Conservation (phyloP, 495 filamentous ascomycete species). For the Neurospora sp. region DNA sequence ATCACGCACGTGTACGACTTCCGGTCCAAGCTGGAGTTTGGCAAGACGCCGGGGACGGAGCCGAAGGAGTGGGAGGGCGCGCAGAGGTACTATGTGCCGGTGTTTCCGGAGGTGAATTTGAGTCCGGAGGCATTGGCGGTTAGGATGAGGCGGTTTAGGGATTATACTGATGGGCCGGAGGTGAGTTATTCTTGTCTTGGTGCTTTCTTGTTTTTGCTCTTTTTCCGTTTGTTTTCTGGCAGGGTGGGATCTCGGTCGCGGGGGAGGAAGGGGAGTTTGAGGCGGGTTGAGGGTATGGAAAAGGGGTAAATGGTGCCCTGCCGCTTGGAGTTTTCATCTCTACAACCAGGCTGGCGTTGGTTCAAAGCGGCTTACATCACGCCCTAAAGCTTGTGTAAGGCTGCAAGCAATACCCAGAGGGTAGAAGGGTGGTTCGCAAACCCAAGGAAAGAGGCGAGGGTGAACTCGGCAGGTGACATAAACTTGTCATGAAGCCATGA, state of each 20-base stretch:
- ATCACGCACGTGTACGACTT: constrained; percentile 58
- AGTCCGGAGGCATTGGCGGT: constrained; percentile 41
- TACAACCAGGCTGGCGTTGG: too few relatives aligned
- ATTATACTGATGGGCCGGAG: constrained; percentile 36
- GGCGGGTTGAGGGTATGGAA: not conserved
- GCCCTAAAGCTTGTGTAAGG: not conserved
- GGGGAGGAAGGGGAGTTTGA: too few relatives aligned
- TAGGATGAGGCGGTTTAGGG: constrained; percentile 23
- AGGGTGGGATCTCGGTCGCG: constrained; percentile 22
- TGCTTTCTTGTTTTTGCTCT: not conserved
- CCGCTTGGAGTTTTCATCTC: too few relatives aligned
- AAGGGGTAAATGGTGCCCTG: not conserved
- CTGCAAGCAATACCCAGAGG: not conserved
- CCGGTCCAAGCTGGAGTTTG: constrained; percentile 22
- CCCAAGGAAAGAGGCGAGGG: not conserved
- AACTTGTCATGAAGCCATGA: not conserved
- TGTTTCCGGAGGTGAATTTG: constrained; percentile 50
- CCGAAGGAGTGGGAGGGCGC: constrained; percentile 38
- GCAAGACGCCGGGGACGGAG: not conserved
- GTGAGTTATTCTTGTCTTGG: too few relatives aligned
- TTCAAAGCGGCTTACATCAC: not conserved
- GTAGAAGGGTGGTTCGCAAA: not conserved
- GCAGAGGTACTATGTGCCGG: constrained; percentile 42
- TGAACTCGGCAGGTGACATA: not conserved
- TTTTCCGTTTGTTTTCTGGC: not conserved